Conservation (phyloP, 495 filamentous ascomycete species). For the Poronia punctata region DNA sequence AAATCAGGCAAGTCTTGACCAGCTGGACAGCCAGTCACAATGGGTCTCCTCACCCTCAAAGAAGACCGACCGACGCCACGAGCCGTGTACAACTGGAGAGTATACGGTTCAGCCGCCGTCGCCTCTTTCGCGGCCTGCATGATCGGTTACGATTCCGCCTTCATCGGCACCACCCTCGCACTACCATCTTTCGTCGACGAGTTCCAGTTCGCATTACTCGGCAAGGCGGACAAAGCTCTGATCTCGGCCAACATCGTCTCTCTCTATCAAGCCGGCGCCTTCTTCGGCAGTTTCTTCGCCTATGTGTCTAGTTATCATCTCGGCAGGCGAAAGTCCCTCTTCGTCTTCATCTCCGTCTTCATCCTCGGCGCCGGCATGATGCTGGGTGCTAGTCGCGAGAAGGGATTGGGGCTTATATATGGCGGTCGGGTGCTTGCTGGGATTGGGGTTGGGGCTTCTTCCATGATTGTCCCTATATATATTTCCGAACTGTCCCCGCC, state of each 20-base stretch:
- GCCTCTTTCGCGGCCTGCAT: slow-evolving; percentile 64
- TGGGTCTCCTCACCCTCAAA: slow-evolving; percentile 52
- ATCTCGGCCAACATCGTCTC: slow-evolving; percentile 63
- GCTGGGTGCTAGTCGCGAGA: slow-evolving; percentile 49
- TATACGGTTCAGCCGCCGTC: slow-evolving; percentile 54
- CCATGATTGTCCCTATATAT: slow-evolving; percentile 50
- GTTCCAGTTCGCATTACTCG: slow-evolving; percentile 43
- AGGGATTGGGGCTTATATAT: slow-evolving; percentile 56
- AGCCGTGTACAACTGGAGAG: slow-evolving; percentile 69
- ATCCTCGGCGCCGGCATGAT: slow-evolving; percentile 58
- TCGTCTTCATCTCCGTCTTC: slow-evolving; percentile 49
- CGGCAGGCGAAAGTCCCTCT: slow-evolving; percentile 51
- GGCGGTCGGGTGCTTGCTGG: slow-evolving; percentile 48
- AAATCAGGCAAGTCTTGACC: not conserved
- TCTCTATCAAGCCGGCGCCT: slow-evolving; percentile 61
- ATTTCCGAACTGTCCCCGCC: slow-evolving; percentile 52
- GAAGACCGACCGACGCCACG: slow-evolving; percentile 60
- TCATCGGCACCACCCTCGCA: slow-evolving; percentile 63
- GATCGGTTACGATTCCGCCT: slow-evolving; percentile 66
- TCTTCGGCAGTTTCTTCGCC: slow-evolving; percentile 59
- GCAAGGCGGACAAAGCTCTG: slow-evolving; percentile 22
- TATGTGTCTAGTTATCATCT: slow-evolving; percentile 51
- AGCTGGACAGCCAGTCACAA: slow-evolving; percentile 28
- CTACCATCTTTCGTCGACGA: slow-evolving; percentile 52
- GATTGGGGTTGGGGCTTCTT: slow-evolving; percentile 45